These are phyloP conservation scores for Amanita fuliginea DNA, from an alignment of 768 basidiomycete species.

Conservation along the genomic window DNA sequence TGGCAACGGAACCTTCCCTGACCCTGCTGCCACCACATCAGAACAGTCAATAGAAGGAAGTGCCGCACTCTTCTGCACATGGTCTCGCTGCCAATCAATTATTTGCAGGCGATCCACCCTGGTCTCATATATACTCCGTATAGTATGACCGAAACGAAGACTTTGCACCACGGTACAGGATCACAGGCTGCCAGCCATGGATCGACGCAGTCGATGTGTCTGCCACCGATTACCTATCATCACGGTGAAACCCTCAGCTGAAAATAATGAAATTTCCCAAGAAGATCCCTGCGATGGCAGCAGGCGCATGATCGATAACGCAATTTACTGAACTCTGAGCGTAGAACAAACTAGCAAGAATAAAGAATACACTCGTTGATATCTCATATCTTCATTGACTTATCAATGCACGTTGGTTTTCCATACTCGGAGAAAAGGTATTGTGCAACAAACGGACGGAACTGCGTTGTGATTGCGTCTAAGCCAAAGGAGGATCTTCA, in stretches of 20 bases:
- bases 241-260: not conserved
- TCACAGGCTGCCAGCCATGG: not conserved
- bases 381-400: not conserved
- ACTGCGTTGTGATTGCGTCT: not conserved
- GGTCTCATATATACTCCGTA: not conserved
- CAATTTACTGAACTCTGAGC: not conserved
- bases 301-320: not conserved
- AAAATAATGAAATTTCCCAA: not conserved
- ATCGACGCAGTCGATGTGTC: not conserved
- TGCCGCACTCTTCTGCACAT: not conserved
- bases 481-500: not conserved
- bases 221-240: not conserved
- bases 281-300: not conserved
- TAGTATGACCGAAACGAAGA: not conserved
- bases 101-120: not conserved
- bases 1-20: not conserved
- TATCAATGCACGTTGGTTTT: not conserved
- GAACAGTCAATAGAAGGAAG: not conserved
- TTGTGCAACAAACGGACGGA: not conserved
- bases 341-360: not conserved
- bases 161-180: not conserved
- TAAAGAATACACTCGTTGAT: not conserved
- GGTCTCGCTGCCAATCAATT: not conserved
- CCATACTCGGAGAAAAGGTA: not conserved
- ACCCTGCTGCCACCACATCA: not conserved